Conservation (phyloP, 1,284 basidiomycete species). For the Fomitopsis pinicola region DNA sequence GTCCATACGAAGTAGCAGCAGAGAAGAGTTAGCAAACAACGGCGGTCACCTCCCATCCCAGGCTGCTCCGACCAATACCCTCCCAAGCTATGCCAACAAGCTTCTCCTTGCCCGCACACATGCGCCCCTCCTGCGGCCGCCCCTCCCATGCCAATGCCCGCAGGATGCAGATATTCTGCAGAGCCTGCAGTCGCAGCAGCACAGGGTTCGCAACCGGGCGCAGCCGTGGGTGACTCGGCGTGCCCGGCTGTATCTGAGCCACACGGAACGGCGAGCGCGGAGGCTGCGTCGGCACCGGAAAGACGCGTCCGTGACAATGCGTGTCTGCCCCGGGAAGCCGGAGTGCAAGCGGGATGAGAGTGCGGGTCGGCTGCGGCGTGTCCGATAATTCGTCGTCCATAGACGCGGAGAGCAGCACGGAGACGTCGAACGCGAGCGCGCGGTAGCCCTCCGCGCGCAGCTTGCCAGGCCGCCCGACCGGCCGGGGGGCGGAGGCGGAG, state of each 20-base stretch:
- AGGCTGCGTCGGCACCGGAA: slow-evolving; percentile 20
- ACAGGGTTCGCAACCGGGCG: slow-evolving; percentile 58
- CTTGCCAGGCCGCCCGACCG: slow-evolving; percentile 7
- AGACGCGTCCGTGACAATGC: slow-evolving; percentile 19
- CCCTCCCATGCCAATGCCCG: slow-evolving; percentile 43
- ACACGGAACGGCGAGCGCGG: slow-evolving; percentile 27
- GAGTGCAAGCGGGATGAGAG: slow-evolving; percentile 18
- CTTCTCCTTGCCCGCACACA: slow-evolving; percentile 53
- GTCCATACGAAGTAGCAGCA: slow-evolving; percentile 3
- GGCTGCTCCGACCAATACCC: slow-evolving; percentile 48
- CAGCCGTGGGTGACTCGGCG: slow-evolving; percentile 23
- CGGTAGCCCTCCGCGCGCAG: slow-evolving; percentile 42
- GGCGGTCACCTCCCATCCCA: slow-evolving; percentile 32
- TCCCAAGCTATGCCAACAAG: slow-evolving; percentile 55
- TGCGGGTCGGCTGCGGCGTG: slow-evolving; percentile 12
- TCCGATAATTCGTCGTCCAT: slow-evolving; percentile 4
- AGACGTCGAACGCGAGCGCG: slow-evolving; percentile 34
- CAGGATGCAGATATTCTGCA: slow-evolving; percentile 45
- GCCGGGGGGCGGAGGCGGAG: slow-evolving; percentile 4
- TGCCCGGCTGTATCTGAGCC: slow-evolving; percentile 8
- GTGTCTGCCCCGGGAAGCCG: slow-evolving; percentile 1
- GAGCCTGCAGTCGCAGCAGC: slow-evolving; percentile 49
- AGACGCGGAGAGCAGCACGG: slow-evolving; percentile 24
- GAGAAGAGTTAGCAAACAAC: slow-evolving; percentile 2
- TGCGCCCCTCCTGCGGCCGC: slow-evolving; percentile 36